Conservation (phyloP, 208 protist species). For the Leishmania lainsoni region DNA sequence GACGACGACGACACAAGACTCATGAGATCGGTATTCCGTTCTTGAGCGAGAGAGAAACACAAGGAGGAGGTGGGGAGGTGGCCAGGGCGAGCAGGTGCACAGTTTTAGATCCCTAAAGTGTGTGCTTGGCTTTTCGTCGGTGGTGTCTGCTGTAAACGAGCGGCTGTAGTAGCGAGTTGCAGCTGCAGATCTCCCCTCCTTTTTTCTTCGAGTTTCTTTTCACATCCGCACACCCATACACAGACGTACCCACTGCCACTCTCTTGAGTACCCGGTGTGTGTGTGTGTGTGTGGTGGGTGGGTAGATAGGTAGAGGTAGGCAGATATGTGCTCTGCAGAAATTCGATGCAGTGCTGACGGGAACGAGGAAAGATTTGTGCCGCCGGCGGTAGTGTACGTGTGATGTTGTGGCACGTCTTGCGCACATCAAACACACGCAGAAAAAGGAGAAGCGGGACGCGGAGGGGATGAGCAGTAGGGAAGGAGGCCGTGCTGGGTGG, state of each 20-base stretch:
- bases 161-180: not conserved
- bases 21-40: not conserved
- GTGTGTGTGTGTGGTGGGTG: too few relatives aligned
- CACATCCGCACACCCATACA: not conserved
- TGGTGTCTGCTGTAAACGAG: not conserved
- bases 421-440: not conserved
- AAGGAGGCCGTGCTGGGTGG: not conserved
- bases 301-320: not conserved
- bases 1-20: constrained; percentile 2
- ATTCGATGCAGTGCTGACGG: not conserved
- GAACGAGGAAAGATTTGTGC: not conserved
- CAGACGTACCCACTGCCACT: not conserved
- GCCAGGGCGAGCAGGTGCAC: not conserved
- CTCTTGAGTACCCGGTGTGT: not conserved
- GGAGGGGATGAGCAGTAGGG: not conserved
- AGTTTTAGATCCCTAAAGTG: not conserved
- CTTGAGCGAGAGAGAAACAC: not conserved
- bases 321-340: not conserved
- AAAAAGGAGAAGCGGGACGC: not conserved
- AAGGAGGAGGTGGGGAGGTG: too few relatives aligned
- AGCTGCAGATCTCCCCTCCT: not conserved
- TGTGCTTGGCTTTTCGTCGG: not conserved
- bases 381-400: not conserved
- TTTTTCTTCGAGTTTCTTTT: not conserved
- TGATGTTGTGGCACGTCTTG: not conserved